Conservation (phyloP, 179 eudicot species). For the Silene coronaria region DNA sequence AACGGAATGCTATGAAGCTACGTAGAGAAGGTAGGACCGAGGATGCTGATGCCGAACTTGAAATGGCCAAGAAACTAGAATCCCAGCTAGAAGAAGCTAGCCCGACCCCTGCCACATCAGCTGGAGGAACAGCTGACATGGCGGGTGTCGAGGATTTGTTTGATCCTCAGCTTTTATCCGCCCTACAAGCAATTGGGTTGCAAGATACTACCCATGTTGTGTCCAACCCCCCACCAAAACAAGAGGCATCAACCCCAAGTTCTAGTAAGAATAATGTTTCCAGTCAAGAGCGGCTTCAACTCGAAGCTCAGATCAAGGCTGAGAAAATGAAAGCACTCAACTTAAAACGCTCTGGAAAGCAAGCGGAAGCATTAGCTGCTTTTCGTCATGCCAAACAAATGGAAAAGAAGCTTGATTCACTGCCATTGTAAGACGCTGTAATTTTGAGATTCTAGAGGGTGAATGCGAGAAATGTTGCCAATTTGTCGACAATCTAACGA, state of each 20-base stretch:
- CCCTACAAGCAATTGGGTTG: constrained; percentile 69
- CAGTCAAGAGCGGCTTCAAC: constrained; percentile 44
- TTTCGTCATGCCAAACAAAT: constrained; percentile 70
- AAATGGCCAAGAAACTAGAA: constrained; percentile 83
- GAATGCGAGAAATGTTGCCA: neutral
- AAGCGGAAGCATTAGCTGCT: constrained; percentile 79
- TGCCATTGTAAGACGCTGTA: constrained; percentile 28
- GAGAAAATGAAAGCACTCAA: constrained; percentile 71
- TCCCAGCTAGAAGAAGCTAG: constrained; percentile 61
- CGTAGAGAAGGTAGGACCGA: constrained; percentile 81
- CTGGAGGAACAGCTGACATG: constrained; percentile 39
- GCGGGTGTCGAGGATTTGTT: constrained; percentile 72
- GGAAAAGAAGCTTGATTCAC: constrained; percentile 67
- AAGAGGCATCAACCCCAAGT: constrained; percentile 29
- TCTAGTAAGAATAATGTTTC: constrained; percentile 30
- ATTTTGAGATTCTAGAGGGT: neutral
- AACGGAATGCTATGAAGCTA: constrained; percentile 71
- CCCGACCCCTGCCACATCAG: constrained; percentile 27
- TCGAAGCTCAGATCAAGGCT: constrained; percentile 73
- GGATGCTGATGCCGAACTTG: constrained; percentile 84
- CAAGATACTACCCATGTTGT: constrained; percentile 32
- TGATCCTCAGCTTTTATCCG: constrained; percentile 86
- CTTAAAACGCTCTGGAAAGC: constrained; percentile 80
- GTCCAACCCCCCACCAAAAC: constrained; percentile 25
- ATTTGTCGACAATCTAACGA: neutral